These are phyloP conservation scores for Isatis lusitanica DNA, from an alignment of 441 rosid species.

Conservation along the genomic window DNA sequence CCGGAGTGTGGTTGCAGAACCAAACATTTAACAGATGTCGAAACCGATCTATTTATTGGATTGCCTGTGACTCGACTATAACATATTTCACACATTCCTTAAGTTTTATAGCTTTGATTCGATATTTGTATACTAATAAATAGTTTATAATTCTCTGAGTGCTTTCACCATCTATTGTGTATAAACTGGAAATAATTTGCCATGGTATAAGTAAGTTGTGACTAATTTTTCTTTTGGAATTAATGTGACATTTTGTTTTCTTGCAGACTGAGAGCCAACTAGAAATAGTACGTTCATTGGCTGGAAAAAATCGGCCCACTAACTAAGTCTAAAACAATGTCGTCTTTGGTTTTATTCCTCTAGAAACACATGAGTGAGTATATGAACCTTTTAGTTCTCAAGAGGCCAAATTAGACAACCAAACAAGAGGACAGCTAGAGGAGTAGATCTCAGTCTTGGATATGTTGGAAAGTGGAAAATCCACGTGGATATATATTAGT, in stretches of 20 bases:
- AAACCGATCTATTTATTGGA: constrained; percentile 29
- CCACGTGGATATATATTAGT: background rate
- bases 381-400: background rate
- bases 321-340: background rate
- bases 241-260: background rate
- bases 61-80: constrained; percentile 11
- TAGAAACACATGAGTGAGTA: background rate
- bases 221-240: background rate
- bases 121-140: constrained; percentile 2
- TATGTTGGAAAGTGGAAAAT: background rate
- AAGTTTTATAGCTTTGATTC: background rate
- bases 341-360: background rate
- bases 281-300: background rate
- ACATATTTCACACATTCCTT: background rate
- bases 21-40: constrained; percentile 25
- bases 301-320: background rate
- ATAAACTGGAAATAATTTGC: constrained; percentile 15
- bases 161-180: background rate
- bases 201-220: background rate
- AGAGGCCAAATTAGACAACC: background rate
- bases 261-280: background rate
- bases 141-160: background rate
- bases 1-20: constrained; percentile 1
- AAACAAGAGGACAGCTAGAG: background rate
- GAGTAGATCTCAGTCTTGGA: background rate